A percentile compares a stretch with the other conserved stretches of the same genome.
Evolutionary conservation across 306 rosid species (phyloP).

Genomic region (Adenanthera pavonina): DNA sequence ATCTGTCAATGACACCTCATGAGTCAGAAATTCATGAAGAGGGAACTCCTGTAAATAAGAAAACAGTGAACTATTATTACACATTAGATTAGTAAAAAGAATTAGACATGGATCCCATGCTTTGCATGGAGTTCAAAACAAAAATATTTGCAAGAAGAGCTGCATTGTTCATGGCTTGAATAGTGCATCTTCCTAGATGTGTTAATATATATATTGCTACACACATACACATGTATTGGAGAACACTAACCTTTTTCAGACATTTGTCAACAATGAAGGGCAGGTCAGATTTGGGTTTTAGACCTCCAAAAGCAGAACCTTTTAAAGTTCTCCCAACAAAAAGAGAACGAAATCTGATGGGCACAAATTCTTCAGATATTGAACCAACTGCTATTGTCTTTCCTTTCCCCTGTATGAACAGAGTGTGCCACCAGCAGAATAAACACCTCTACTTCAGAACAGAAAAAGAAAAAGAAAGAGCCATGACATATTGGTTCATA

Average conservation of each 20-base stretch:
- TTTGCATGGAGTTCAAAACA: too few species aligned
- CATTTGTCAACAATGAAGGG: slow-evolving; percentile 50
- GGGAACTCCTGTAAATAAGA: slow-evolving; percentile 36
- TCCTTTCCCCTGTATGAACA: slow-evolving; percentile 51
- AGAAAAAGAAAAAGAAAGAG: not conserved
- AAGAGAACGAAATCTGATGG: slow-evolving; percentile 28
- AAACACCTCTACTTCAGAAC: not conserved
- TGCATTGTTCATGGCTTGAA: too few species aligned
- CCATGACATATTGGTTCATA: not conserved
- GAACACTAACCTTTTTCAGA: slow-evolving; percentile 38
- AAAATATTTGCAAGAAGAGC: too few species aligned
- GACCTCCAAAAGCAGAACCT: slow-evolving; percentile 61
- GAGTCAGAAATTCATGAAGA: slow-evolving; percentile 45
- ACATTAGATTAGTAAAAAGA: not conserved
- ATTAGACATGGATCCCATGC: not conserved
- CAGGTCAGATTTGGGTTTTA: slow-evolving; percentile 55
- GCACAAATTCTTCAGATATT: slow-evolving; percentile 20
- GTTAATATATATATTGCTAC: not conserved
- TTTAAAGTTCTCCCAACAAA: slow-evolving; percentile 52
- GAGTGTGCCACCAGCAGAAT: not conserved
- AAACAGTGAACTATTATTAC: not conserved
- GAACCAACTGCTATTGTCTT: slow-evolving; percentile 48
- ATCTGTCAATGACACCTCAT: slow-evolving; percentile 29
- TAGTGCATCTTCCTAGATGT: too few species aligned
- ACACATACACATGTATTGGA: not conserved